Evolutionary conservation across 176 grass and related monocot species (phyloP), one percentile per base, ranked within the genome.

Genomic region (Oryza coarctata): DNA sequence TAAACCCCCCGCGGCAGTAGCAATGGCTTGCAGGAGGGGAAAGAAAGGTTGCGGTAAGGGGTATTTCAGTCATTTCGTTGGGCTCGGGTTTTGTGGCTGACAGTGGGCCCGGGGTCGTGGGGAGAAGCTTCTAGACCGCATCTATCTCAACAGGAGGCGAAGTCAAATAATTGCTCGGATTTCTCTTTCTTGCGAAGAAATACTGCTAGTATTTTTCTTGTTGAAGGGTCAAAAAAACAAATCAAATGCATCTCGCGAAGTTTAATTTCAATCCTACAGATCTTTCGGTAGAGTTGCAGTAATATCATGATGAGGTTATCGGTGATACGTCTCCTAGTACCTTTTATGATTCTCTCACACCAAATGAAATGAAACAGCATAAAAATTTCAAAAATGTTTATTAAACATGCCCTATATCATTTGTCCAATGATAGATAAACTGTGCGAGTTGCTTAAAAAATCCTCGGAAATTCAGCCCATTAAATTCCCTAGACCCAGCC

Each of bases 21-120:
- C 57, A 34, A 12, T 85, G 65, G 87, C 90, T 95, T 95, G 87
- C 41, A 41, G 17, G 80, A 90, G 93, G 93, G 90, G 85, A 90
- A 95, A 90, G 75, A 86, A 80, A 83, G 4, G 76, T 11, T 11
- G 55, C 4, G 66, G 78, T 3, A 18, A 71, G 34, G 77, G 83
- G 88, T n/a, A 31, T 45, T 89, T 28, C 66, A 13, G 83, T 82
- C 57, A 89, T 82, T 89, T 9, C 14, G 0, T 0, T 1, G 29
- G 6, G 10, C 9, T 23, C 2, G 11, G 40, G 44, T 10, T 45
- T 27, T 82, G 71, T 72, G 33, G 15, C 78, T 85, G 87, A 52
- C 72, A 23, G 72, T 85, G 78, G 78, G 82, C 77, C 82, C 36
- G 70, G 77, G 31, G 12, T 5, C 0, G 20, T 17, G 27, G 30